phyloP scores from a whole-genome alignment of 345 rosid species.

The Gossypium arboreum region DNA sequence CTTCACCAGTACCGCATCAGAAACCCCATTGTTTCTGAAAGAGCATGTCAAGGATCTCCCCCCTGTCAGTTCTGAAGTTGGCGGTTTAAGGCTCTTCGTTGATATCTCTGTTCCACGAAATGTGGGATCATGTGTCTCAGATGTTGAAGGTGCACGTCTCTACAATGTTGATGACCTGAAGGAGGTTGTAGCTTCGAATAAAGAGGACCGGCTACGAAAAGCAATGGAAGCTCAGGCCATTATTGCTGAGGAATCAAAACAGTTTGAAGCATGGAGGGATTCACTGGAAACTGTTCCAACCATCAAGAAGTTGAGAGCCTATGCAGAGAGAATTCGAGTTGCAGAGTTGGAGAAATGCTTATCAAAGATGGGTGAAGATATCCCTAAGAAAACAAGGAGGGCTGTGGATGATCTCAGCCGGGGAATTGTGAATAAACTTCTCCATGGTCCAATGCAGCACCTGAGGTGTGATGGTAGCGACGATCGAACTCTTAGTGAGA shows the following conservation, averaged over 20 bases:
- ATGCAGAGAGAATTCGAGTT: constrained; percentile 81
- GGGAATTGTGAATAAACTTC: constrained; percentile 88
- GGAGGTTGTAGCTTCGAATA: constrained; percentile 98
- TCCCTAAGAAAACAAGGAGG: constrained; percentile 75
- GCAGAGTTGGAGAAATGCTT: constrained; percentile 86
- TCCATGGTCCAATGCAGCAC: constrained; percentile 98
- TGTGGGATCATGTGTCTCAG: constrained; percentile 70
- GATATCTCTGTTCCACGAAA: constrained; percentile 94
- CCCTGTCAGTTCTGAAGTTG: constrained; percentile 45
- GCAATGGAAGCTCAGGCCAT: constrained; percentile 95
- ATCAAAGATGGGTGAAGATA: constrained; percentile 86
- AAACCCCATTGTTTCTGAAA: constrained; percentile 65
- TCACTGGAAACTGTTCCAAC: constrained; percentile 94
- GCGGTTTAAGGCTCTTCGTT: constrained; percentile 66
- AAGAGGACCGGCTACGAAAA: constrained; percentile 84
- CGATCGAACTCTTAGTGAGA: constrained; percentile 68
- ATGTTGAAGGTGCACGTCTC: constrained; percentile 50
- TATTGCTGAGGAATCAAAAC: constrained; percentile 70
- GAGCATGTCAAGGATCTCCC: constrained; percentile 63
- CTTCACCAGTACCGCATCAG: constrained; percentile 93
- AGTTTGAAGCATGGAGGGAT: constrained; percentile 94
- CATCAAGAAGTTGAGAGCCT: constrained; percentile 88
- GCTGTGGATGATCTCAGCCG: constrained; percentile 92
- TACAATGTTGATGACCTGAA: constrained; percentile 94
- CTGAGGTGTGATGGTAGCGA: constrained; percentile 90